phyloP scores from a whole-genome alignment of 768 basidiomycete species.

The Pleurotus citrinopileatus region DNA sequence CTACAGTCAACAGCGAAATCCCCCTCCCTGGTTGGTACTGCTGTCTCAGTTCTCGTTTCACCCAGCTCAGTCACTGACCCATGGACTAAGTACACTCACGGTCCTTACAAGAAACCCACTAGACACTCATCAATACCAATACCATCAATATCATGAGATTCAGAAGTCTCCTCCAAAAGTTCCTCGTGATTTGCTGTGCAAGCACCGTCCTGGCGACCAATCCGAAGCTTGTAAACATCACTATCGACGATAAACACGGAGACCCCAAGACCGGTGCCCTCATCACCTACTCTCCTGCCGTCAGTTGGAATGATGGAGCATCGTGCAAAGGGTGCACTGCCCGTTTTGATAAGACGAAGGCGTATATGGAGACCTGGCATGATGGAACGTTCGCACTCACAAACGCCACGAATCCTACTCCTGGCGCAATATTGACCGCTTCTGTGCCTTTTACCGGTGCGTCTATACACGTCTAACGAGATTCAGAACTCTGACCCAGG shows the following conservation, averaged over 20 bases:
- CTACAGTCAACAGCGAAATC: too few relatives aligned
- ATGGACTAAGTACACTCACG: too few relatives aligned
- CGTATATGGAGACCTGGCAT: conserved; percentile 8
- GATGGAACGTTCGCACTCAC: conserved; percentile 4
- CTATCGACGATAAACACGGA: conserved; percentile 10
- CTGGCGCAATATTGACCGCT: conserved; percentile 3
- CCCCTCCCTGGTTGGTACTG: too few relatives aligned
- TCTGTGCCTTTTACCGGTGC: conserved; percentile 9
- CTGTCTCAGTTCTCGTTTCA: too few relatives aligned
- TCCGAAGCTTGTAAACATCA: conserved; percentile 4
- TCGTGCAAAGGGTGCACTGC: not conserved
- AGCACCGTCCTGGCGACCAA: not conserved
- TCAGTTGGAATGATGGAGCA: conserved; percentile 5
- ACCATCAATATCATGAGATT: too few relatives aligned
- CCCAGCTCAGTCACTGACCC: too few relatives aligned
- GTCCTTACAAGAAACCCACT: too few relatives aligned
- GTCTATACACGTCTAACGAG: too few relatives aligned
- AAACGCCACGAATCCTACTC: not conserved
- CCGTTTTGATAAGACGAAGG: not conserved
- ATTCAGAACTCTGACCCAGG: not conserved
- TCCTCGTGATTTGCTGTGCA: too few relatives aligned
- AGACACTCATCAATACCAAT: too few relatives aligned
- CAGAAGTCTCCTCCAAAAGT: too few relatives aligned
- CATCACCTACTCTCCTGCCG: conserved; percentile 1
- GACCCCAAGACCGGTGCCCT: conserved; percentile 4